A percentile compares a stretch with the other conserved stretches of the same genome.
Evolutionary conservation across 73 alveolate genomes (phyloP).

Genomic region (Paramecium pentaurelia): DNA sequence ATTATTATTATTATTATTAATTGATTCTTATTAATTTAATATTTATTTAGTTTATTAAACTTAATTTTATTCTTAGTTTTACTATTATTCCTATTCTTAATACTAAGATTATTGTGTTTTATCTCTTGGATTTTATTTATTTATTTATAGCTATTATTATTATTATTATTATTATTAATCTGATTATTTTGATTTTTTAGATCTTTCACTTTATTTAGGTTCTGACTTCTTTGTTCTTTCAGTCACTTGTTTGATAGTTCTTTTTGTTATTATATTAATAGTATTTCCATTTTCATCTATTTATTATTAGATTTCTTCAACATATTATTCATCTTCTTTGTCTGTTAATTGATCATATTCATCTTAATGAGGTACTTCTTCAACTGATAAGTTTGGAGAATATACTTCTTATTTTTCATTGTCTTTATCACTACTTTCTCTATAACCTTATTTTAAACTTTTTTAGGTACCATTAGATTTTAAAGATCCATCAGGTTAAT

Average conservation of each 20-base stretch:
- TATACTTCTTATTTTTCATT: background rate
- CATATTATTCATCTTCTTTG: background rate
- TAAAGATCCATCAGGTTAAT: background rate
- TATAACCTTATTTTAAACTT: background rate
- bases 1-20: background rate
- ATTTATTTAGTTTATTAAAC: background rate
- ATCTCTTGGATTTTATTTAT: background rate
- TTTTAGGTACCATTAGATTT: background rate
- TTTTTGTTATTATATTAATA: background rate
- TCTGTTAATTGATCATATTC: background rate
- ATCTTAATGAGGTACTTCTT: slow-evolving; percentile 7
- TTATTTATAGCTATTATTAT: background rate
- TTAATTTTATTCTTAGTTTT: background rate
- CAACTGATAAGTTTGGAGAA: background rate
- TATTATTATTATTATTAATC: background rate
- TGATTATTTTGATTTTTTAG: background rate
- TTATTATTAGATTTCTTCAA: background rate
- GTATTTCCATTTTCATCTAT: slow-evolving; percentile 3
- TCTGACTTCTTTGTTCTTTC: background rate
- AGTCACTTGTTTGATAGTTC: background rate
- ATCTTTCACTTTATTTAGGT: background rate
- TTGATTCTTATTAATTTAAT: background rate
- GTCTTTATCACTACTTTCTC: background rate
- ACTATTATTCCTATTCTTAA: background rate
- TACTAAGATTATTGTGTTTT: background rate